Percentiles rank a stretch among this genome's conserved stretches.
phyloP scores from a whole-genome alignment of 257 asterid genomes.

The Gentiana straminea region DNA sequence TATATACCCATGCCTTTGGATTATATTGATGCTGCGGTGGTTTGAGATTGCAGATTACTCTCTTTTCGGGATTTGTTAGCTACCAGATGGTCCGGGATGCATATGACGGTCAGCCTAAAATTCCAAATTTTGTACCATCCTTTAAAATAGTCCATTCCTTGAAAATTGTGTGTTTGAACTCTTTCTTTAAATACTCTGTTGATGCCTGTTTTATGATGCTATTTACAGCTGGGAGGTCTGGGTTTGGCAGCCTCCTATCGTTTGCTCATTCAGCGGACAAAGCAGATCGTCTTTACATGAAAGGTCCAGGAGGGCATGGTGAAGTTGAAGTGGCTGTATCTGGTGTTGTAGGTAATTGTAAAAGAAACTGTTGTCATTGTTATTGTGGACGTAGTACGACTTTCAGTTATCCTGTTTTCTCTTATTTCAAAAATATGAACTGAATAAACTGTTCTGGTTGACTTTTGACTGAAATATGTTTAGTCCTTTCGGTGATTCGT shows the following conservation, averaged over 20 bases:
- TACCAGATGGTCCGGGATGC: conserved; percentile 99
- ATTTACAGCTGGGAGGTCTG: conserved; percentile 72
- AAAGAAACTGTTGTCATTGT: conserved; percentile 5
- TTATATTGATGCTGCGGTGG: conserved; percentile 5
- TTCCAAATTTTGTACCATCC: background rate
- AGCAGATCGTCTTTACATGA: conserved; percentile 89
- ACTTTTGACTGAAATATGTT: no score
- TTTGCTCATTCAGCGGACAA: conserved; percentile 85
- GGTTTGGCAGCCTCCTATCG: conserved; percentile 90
- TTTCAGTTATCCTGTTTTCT: background rate
- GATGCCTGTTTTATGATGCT: conserved; percentile 2
- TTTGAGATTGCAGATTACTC: conserved; percentile 58
- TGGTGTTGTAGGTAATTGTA: conserved; percentile 68
- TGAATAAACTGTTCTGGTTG: background rate
- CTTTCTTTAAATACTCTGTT: background rate
- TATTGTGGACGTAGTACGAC: background rate
- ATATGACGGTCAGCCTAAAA: conserved; percentile 64
- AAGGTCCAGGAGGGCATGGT: conserved; percentile 99
- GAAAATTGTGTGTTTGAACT: no score
- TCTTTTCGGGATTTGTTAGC: conserved; percentile 94
- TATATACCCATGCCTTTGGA: background rate
- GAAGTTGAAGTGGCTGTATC: conserved; percentile 99
- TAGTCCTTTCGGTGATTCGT: no score
- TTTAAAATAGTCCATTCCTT: background rate
- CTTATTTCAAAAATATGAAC: background rate